Evolutionary conservation across 2,329 filamentous ascomycete species (phyloP).

Genomic region (Exophiala aquamarina): DNA sequence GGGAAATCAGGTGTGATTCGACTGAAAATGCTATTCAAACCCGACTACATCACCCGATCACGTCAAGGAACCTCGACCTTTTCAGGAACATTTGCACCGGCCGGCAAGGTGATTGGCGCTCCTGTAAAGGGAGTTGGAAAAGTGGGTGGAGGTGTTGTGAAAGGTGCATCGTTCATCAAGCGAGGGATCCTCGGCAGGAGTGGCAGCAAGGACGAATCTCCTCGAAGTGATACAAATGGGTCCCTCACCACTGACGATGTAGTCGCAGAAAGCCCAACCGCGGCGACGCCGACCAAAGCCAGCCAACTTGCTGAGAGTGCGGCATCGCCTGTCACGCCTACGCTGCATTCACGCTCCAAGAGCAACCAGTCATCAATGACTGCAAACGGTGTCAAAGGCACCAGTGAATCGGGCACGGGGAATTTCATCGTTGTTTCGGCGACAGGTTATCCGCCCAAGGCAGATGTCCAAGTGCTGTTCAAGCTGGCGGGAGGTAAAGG

Average conservation of each 20-base stretch:
- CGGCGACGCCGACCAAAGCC: constrained; percentile 23
- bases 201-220: constrained; percentile 42
- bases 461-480: constrained; percentile 77
- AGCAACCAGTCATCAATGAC: constrained; percentile 50
- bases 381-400: constrained; percentile 49
- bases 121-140: constrained; percentile 91
- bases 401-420: constrained; percentile 63
- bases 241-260: constrained; percentile 9
- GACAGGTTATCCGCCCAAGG: constrained; percentile 70
- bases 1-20: constrained; percentile 85
- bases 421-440: constrained; percentile 78
- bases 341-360: constrained; percentile 44
- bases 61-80: constrained; percentile 92
- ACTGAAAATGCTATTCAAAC: constrained; percentile 85
- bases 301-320: constrained; percentile 12
- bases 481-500: constrained; percentile 64
- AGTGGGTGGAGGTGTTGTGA: constrained; percentile 79
- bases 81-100: constrained; percentile 80
- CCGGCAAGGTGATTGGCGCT: constrained; percentile 87
- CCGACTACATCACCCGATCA: constrained; percentile 82
- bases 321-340: constrained; percentile 19
- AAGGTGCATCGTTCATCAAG: constrained; percentile 86
- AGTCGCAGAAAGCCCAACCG: constrained; percentile 7
- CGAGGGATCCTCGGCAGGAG: constrained; percentile 77
- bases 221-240: constrained; percentile 16